Evolutionary conservation across 495 filamentous ascomycete species (phyloP).

Genomic region (Penicillium subrubescens): DNA sequence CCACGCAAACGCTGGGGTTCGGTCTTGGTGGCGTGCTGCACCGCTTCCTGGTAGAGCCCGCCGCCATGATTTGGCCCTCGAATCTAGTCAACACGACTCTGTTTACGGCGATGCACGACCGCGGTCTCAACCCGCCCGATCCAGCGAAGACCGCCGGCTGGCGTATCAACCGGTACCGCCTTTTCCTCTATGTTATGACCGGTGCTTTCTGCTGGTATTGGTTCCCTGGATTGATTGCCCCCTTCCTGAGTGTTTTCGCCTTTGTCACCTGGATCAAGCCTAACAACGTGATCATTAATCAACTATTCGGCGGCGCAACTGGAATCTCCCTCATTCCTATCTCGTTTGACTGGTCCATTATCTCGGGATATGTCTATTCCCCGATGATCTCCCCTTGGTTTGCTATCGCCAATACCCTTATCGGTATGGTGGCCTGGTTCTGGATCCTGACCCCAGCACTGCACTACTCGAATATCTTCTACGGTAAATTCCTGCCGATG

Average conservation of each 20-base stretch:
- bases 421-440: conserved; percentile 63
- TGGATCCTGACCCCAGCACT: conserved; percentile 64
- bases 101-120: no score
- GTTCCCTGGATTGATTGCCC: conserved; percentile 76
- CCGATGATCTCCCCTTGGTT: no score
- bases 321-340: conserved; percentile 79
- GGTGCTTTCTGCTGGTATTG: conserved; percentile 71
- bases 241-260: conserved; percentile 81
- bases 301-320: conserved; percentile 76
- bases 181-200: conserved; percentile 69
- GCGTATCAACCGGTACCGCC: conserved; percentile 75
- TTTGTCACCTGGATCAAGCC: conserved; percentile 84
- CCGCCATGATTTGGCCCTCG: no score
- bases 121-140: no score
- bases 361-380: no score
- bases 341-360: conserved; percentile 64
- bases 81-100: no score
- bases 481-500: conserved; percentile 18
- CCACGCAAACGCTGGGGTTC: no score
- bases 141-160: conserved; percentile 38
- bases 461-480: not conserved
- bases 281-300: conserved; percentile 72
- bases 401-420: no score
- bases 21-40: conserved; percentile 23
- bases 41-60: no score